These are phyloP conservation scores for Trichoderma atrobrunneum DNA, from an alignment of 2,329 filamentous ascomycete species.

Conservation along the genomic window DNA sequence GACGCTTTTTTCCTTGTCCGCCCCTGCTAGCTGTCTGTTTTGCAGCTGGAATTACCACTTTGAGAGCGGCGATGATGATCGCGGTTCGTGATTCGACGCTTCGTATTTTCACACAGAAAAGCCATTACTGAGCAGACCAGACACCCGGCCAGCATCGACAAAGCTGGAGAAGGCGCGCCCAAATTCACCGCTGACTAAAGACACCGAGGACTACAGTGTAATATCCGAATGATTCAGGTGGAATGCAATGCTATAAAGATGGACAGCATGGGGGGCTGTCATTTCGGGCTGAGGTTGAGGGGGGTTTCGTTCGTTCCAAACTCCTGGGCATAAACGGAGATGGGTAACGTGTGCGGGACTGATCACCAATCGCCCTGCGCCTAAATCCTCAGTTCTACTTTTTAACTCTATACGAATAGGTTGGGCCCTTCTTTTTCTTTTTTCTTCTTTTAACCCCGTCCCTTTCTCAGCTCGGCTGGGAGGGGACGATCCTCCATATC, in stretches of 20 bases:
- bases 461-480: not conserved
- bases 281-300: not conserved
- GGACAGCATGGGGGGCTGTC: not conserved
- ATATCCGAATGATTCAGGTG: not conserved
- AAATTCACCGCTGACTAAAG: not conserved
- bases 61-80: not conserved
- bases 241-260: not conserved
- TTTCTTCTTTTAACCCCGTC: not conserved
- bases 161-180: not conserved
- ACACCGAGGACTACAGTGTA: not conserved
- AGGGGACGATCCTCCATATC: not conserved
- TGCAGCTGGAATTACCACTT: conserved; percentile 12
- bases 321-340: not conserved
- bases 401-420: not conserved
- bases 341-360: not conserved
- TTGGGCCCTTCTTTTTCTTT: not conserved
- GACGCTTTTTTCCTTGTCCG: conserved; percentile 3
- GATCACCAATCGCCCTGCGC: not conserved
- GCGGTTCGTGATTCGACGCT: conserved; percentile 5
- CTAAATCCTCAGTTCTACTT: not conserved
- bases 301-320: not conserved
- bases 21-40: not conserved
- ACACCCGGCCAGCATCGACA: not conserved
- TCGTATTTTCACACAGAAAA: not conserved
- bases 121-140: not conserved